Evolutionary conservation across 805 yeast species (phyloP).

Genomic region (Ogataea nonfermentans): DNA sequence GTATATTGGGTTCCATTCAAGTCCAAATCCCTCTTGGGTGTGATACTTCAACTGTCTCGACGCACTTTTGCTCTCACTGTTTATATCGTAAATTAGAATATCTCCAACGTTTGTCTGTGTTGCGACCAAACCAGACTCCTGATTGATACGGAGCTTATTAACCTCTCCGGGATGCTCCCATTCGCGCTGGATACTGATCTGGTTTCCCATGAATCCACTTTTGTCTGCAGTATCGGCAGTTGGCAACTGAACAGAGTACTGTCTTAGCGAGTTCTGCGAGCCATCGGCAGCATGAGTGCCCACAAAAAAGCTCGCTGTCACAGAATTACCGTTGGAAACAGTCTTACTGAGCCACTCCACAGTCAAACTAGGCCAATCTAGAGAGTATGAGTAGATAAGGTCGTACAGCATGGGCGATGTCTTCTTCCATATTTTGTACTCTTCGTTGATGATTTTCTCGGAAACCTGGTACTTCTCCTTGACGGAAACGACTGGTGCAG

Average conservation of each 20-base stretch:
- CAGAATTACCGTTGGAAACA: constrained; percentile 11
- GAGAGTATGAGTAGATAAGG: constrained; percentile 63
- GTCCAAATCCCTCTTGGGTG: constrained; percentile 62
- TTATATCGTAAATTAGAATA: constrained; percentile 42
- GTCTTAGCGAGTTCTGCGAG: constrained; percentile 43
- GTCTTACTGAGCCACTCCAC: constrained; percentile 63
- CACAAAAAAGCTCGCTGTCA: constrained; percentile 36
- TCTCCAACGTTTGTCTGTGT: constrained; percentile 55
- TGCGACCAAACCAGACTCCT: constrained; percentile 47
- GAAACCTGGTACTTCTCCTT: constrained; percentile 45
- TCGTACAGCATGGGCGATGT: constrained; percentile 77
- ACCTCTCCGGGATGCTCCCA: constrained; percentile 70
- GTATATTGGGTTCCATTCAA: constrained; percentile 58
- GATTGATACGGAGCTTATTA: constrained; percentile 57
- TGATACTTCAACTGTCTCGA: constrained; percentile 48
- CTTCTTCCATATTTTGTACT: constrained; percentile 81
- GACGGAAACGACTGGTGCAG: constrained; percentile 22
- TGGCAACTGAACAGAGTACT: constrained; percentile 48
- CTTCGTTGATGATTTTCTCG: constrained; percentile 71
- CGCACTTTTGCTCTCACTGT: constrained; percentile 18
- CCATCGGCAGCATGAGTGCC: constrained; percentile 47
- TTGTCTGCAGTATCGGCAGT: constrained; percentile 41
- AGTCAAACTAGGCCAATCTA: constrained; percentile 69
- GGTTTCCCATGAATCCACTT: constrained; percentile 29
- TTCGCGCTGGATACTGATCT: constrained; percentile 42